phyloP scores from a whole-genome alignment of 2,329 filamentous ascomycete genomes.

The Calonectria ilicicola region DNA sequence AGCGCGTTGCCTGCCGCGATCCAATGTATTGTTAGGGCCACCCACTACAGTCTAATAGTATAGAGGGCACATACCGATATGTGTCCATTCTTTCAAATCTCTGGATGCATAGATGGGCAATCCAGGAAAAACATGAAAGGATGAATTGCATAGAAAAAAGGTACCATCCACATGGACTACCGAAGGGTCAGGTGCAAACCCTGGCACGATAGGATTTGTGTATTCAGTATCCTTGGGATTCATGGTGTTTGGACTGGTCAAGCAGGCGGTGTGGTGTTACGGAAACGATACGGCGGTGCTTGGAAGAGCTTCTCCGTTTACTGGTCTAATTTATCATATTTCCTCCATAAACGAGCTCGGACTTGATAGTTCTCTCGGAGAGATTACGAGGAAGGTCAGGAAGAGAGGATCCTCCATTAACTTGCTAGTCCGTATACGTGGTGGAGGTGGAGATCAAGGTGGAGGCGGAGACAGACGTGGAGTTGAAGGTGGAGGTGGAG shows the following conservation, averaged over 20 bases:
- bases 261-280: not conserved
- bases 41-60: not conserved
- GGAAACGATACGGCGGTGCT: not conserved
- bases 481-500: not conserved
- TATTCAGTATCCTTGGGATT: not conserved
- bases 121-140: slow-evolving; percentile 63
- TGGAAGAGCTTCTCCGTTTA: not conserved
- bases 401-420: not conserved
- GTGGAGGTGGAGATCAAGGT: not conserved
- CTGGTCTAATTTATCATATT: not conserved
- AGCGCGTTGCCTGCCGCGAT: slow-evolving; percentile 48
- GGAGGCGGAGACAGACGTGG: not conserved
- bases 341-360: not conserved
- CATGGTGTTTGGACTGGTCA: not conserved
- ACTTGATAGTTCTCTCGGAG: too few species aligned
- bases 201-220: slow-evolving; percentile 59
- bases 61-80: slow-evolving; percentile 29
- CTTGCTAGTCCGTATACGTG: too few species aligned
- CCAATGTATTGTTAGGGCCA: not conserved
- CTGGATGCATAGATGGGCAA: slow-evolving; percentile 63
- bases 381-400: not conserved
- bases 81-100: slow-evolving; percentile 62
- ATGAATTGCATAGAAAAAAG: slow-evolving; percentile 63
- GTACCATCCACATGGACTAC: slow-evolving; percentile 53
- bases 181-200: slow-evolving; percentile 61